phyloP scores from a whole-genome alignment of 768 basidiomycete species.

The Crucibulum laeve region DNA sequence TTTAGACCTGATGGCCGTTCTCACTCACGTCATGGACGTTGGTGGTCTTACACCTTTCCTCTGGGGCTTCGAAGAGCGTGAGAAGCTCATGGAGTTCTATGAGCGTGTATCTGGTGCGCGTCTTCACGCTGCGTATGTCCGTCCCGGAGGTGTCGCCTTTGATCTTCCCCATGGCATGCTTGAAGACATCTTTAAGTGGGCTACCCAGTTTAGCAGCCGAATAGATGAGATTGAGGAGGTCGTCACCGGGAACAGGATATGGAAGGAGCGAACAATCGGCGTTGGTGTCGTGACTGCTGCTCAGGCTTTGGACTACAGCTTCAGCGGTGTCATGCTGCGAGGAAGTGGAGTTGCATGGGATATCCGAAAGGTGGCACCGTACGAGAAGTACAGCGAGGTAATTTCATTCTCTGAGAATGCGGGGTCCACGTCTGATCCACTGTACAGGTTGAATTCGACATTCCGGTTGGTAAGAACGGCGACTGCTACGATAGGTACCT shows the following conservation, averaged over 20 bases:
- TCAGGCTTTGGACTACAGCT: slow-evolving; percentile 87
- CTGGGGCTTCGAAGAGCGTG: slow-evolving; percentile 99
- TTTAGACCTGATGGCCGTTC: slow-evolving; percentile 90
- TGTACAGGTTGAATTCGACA: slow-evolving; percentile 86
- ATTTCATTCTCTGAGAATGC: slow-evolving; percentile 7
- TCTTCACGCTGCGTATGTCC: slow-evolving; percentile 95
- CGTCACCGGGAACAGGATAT: slow-evolving; percentile 95
- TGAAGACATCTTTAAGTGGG: slow-evolving; percentile 98
- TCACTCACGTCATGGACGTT: slow-evolving; percentile 96
- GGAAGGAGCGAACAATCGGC: slow-evolving; percentile 92
- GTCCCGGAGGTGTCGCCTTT: slow-evolving; percentile 96
- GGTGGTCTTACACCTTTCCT: slow-evolving; percentile 98
- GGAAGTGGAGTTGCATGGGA: slow-evolving; percentile 96
- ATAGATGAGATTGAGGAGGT: slow-evolving; percentile 99
- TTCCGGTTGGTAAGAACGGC: slow-evolving; percentile 95
- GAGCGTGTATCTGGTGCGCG: slow-evolving; percentile 98
- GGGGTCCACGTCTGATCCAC: background rate
- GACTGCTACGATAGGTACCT: slow-evolving; percentile 98
- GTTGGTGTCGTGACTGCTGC: slow-evolving; percentile 90
- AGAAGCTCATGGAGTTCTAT: slow-evolving; percentile 99
- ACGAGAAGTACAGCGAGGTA: slow-evolving; percentile 95
- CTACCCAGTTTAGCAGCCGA: slow-evolving; percentile 86
- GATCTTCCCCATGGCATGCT: slow-evolving; percentile 98
- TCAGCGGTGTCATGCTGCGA: slow-evolving; percentile 95
- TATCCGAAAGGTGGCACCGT: slow-evolving; percentile 84